phyloP scores from a whole-genome alignment of 345 rosid genomes.

The Barbarea vulgaris region DNA sequence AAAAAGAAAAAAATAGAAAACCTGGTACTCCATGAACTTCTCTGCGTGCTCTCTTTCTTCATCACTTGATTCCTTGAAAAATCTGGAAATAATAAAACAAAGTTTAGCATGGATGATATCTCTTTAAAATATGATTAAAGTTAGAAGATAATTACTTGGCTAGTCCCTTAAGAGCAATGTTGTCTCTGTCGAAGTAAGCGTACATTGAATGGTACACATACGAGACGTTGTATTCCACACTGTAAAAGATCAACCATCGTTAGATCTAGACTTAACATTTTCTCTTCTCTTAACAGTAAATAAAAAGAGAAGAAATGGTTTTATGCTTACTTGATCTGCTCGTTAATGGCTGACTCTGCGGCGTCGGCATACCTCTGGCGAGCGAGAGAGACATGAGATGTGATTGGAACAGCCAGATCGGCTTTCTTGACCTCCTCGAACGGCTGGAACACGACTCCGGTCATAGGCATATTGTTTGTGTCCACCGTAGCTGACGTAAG shows the following conservation, averaged over 20 bases:
- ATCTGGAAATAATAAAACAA: slow-evolving; percentile 42
- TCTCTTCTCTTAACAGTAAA: background rate
- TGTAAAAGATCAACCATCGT: slow-evolving; percentile 27
- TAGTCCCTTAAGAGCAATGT: slow-evolving; percentile 66
- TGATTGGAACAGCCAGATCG: slow-evolving; percentile 51
- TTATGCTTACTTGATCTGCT: slow-evolving; percentile 75
- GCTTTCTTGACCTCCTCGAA: slow-evolving; percentile 82
- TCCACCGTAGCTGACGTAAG: slow-evolving; percentile 46
- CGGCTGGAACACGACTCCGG: slow-evolving; percentile 72
- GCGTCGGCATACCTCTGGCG: slow-evolving; percentile 59
- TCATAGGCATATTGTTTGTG: slow-evolving; percentile 38
- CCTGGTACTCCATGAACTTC: slow-evolving; percentile 84
- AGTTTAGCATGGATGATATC: background rate
- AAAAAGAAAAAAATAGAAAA: background rate
- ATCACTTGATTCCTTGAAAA: slow-evolving; percentile 87
- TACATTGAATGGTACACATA: slow-evolving; percentile 81
- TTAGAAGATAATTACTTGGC: slow-evolving; percentile 58
- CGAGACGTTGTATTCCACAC: slow-evolving; percentile 86
- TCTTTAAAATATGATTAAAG: background rate
- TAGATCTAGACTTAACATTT: slow-evolving; percentile 6
- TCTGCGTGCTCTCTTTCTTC: slow-evolving; percentile 90
- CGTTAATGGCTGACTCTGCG: slow-evolving; percentile 68
- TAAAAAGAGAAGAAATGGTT: background rate
- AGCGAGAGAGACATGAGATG: slow-evolving; percentile 60
- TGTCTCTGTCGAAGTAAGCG: slow-evolving; percentile 87